A percentile compares a stretch with the other conserved stretches of the same genome.
phyloP scores from a whole-genome alignment of 768 basidiomycete genomes.

The Tricholoma saponaceum region DNA sequence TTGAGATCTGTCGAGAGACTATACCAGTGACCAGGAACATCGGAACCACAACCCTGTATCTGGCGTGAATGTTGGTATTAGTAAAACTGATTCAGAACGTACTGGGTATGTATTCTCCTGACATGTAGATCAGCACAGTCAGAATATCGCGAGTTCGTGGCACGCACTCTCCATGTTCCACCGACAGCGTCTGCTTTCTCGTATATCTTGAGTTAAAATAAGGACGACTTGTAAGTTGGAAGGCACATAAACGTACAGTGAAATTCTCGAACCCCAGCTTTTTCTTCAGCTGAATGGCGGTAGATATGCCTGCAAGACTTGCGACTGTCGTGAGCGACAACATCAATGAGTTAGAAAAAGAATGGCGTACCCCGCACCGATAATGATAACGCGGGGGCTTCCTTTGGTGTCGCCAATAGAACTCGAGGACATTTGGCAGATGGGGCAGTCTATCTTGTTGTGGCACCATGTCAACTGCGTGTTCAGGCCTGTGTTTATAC shows the following conservation, averaged over 20 bases:
- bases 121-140: background rate
- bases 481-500: too few species aligned
- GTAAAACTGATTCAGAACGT: conserved; percentile 6
- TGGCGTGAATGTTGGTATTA: background rate
- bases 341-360: background rate
- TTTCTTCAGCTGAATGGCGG: conserved; percentile 43
- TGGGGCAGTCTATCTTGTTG: too few species aligned
- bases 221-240: background rate
- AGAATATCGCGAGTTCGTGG: background rate
- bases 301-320: conserved; percentile 45
- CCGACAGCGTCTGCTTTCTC: conserved; percentile 45
- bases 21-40: conserved; percentile 53
- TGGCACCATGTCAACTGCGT: too few species aligned
- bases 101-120: conserved; percentile 58
- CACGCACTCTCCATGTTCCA: conserved; percentile 54
- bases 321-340: background rate
- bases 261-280: conserved; percentile 44
- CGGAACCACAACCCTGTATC: conserved; percentile 49
- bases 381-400: conserved; percentile 38
- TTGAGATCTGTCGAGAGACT: conserved; percentile 51
- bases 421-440: conserved; percentile 6
- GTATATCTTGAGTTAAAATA: conserved; percentile 36
- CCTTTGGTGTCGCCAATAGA: conserved; percentile 12
- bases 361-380: conserved; percentile 45
- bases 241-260: conserved; percentile 28